Conservation (phyloP, 768 basidiomycete genomes). For the Rhodotorula taiwanensis region DNA sequence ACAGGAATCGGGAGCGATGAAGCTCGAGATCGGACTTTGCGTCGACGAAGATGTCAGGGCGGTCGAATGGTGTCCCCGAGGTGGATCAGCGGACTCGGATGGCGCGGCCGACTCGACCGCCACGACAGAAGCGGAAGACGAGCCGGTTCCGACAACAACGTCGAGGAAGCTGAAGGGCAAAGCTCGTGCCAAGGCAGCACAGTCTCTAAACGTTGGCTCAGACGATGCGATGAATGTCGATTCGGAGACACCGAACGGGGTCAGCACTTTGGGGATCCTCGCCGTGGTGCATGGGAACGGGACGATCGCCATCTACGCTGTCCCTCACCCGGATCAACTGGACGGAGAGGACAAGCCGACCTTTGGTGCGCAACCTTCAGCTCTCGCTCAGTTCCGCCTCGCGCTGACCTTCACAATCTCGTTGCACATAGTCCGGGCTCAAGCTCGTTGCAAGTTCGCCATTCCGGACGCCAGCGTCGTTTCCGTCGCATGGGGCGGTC, state of each 20-base stretch:
- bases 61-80: constrained; percentile 88
- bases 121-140: not conserved
- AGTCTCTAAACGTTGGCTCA: no score
- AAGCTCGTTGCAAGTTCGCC: constrained; percentile 63
- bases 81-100: constrained; percentile 47
- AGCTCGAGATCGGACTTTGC: constrained; percentile 68
- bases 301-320: no score
- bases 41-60: constrained; percentile 66
- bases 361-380: no score
- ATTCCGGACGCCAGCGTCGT: constrained; percentile 70
- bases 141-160: not conserved
- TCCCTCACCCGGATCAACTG: no score
- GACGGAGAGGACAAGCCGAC: no score
- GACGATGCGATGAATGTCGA: constrained; percentile 13
- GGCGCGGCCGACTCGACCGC: constrained; percentile 51
- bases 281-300: no score
- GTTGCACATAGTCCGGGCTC: constrained; percentile 44
- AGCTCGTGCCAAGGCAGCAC: not conserved
- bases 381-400: no score
- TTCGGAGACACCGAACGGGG: no score
- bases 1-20: constrained; percentile 2
- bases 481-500: constrained; percentile 84
- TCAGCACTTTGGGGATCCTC: no score
- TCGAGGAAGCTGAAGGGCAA: not conserved
- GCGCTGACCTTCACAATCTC: not conserved